Percentiles rank a stretch among this genome's conserved stretches.
Evolutionary conservation across 805 yeast species (phyloP).

Genomic region (Yarrowia sp.): DNA sequence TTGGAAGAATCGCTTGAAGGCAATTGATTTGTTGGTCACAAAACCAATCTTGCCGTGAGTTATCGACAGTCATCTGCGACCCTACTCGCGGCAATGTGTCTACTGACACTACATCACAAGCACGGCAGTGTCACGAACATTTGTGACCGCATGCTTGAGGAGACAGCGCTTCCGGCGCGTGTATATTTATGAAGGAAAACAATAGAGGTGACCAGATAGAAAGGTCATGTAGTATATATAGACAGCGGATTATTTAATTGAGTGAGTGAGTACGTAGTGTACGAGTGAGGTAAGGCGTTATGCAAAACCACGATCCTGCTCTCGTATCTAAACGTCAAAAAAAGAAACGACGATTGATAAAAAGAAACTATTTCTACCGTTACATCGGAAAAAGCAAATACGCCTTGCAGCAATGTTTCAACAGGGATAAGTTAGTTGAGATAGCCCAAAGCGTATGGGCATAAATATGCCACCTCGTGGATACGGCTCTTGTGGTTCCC

Average conservation of each 20-base stretch:
- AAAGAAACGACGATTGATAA: not conserved
- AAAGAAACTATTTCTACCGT: no score
- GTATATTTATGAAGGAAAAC: conserved; percentile 1
- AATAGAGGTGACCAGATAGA: not conserved
- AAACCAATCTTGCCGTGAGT: no score
- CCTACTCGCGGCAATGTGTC: no score
- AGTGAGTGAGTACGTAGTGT: no score
- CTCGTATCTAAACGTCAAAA: not conserved
- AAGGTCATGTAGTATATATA: not conserved
- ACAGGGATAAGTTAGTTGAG: not conserved
- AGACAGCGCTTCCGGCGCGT: not conserved
- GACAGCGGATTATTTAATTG: not conserved
- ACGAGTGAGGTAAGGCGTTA: no score
- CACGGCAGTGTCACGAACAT: not conserved
- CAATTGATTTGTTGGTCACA: not conserved
- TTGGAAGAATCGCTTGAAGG: not conserved
- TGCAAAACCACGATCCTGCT: not conserved
- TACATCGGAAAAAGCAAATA: not conserved
- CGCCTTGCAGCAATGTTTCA: not conserved
- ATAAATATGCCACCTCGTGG: no score
- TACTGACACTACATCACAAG: not conserved
- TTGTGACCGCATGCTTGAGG: not conserved
- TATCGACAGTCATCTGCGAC: no score
- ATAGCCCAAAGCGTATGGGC: not conserved
- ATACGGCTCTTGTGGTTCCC: no score